Percentiles rank a stretch among this genome's conserved stretches.
phyloP scores from a whole-genome alignment of 495 filamentous ascomycete genomes.

The Pyronema domesticum region DNA sequence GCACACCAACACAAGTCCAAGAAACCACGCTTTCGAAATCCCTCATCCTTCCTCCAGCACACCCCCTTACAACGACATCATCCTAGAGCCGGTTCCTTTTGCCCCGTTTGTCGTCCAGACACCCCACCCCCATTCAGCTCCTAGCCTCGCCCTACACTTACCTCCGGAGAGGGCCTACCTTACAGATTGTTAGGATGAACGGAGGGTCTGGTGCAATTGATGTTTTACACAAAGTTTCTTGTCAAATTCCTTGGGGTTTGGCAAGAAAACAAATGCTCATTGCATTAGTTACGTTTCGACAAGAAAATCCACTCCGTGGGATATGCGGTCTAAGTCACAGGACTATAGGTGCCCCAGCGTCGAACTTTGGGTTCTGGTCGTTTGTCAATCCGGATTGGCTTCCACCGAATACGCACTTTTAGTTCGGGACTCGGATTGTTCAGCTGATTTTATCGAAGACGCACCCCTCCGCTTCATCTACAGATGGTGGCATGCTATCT shows the following conservation, averaged over 20 bases:
- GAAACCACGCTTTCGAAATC: slow-evolving; percentile 22
- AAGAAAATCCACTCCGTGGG: slow-evolving; percentile 4
- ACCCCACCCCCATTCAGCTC: slow-evolving; percentile 22
- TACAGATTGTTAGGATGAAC: not conserved
- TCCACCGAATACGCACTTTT: slow-evolving; percentile 23
- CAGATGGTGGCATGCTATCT: slow-evolving; percentile 6
- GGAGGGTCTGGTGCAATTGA: not conserved
- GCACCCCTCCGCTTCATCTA: slow-evolving; percentile 13
- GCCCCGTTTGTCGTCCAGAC: slow-evolving; percentile 15
- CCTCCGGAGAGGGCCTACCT: slow-evolving; percentile 19
- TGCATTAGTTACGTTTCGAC: not conserved
- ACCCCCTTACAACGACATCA: slow-evolving; percentile 5
- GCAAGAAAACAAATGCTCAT: not conserved
- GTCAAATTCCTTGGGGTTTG: slow-evolving; percentile 1
- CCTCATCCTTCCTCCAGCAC: slow-evolving; percentile 20
- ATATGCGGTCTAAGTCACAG: slow-evolving; percentile 25
- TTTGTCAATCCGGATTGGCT: slow-evolving; percentile 22
- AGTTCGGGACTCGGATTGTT: slow-evolving; percentile 19
- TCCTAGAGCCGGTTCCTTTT: slow-evolving; percentile 19
- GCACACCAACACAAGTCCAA: slow-evolving; percentile 22
- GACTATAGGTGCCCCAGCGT: slow-evolving; percentile 21
- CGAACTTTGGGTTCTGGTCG: slow-evolving; percentile 13
- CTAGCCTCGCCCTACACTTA: slow-evolving; percentile 11
- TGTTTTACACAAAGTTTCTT: slow-evolving; percentile 1
- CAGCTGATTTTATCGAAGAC: slow-evolving; percentile 24